Base-by-base conservation (phyloP, 352 stramenopile species). In the Halophytophthora polymorphica region DNA sequence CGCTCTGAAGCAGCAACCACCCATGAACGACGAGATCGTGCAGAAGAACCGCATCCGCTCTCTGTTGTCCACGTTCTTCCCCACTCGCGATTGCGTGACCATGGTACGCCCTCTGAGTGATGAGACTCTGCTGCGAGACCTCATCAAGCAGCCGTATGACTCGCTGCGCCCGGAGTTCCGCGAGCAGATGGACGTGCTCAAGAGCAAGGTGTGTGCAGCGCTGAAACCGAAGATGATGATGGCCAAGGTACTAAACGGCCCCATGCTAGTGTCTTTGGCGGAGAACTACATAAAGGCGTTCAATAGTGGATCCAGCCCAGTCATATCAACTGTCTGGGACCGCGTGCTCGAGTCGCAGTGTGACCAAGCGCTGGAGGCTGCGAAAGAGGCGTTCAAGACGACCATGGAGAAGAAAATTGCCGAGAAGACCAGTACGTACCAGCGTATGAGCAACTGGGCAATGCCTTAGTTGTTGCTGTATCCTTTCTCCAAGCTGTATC, bases 301-400 rank as follows among this genome's bases (percentile, higher is more conserved):
- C 42, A 93, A 91, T 50, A 74, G 61, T 19, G 82, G 80, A 43
- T 61, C 71, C 2, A 82, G 72, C 25, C 86, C 86, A 0, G 82
- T 90, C 14, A 96, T 96, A 34, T 68, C 80, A 2, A 90, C 66
- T 8, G 83, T 85, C 2, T 96, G 86, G 81, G 80, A 91, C 14
- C 82, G 81, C 44, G 84, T 96, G 7, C 49, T 91, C 3, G 70
- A 92, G 53, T 71, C 61, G 13, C 79, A 90, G 45, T 91, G 71
- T 23, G 69, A 80, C 10, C 60, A 86, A 45, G 81, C 79, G 2
- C 56, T 89, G 8, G 78, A 90, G 5, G 52, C 41, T 3, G 81
- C 76, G 3, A 88, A 87, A 42, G 44, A 68, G 8, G 40, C 53
- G 21, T 90, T 90, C 38, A 56, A 55, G 11, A 36, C 45, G 6